Conservation (phyloP, 2,329 filamentous ascomycete species). For the Sclerotinia sclerotiorum region DNA sequence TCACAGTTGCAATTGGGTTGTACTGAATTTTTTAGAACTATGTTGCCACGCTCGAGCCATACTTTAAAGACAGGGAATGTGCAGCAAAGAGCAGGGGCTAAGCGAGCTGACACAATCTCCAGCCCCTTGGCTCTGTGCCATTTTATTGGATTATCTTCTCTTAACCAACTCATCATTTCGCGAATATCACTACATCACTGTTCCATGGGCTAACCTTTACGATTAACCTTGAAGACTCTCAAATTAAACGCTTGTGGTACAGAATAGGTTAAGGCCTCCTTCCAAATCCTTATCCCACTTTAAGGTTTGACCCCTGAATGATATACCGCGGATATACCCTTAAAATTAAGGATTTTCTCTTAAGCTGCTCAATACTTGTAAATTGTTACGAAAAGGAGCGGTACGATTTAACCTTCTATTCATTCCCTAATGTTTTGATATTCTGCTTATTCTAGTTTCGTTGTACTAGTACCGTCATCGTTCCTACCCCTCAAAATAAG, state of each 20-base stretch:
- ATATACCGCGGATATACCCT: not conserved
- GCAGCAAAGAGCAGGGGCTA: not conserved
- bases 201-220: not conserved
- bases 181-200: not conserved
- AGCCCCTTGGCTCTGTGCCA: not conserved
- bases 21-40: too few species aligned
- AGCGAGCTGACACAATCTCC: constrained; percentile 4
- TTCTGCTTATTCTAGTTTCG: not conserved
- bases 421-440: not conserved
- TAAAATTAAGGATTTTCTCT: not conserved
- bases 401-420: not conserved
- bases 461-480: not conserved
- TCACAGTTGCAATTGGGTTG: too few species aligned
- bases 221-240: not conserved
- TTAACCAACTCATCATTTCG: not conserved
- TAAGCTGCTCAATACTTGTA: not conserved
- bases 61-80: not conserved
- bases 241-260: not conserved
- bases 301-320: not conserved
- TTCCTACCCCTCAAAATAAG: not conserved
- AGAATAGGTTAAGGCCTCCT: not conserved
- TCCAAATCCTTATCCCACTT: not conserved
- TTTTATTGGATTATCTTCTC: not conserved
- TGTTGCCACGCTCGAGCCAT: not conserved
- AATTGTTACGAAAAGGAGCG: not conserved